Evolutionary conservation across 2,329 filamentous ascomycete species (phyloP), one percentile per base, ranked within the genome.

Genomic region (Xylariomycetidae sp.): DNA sequence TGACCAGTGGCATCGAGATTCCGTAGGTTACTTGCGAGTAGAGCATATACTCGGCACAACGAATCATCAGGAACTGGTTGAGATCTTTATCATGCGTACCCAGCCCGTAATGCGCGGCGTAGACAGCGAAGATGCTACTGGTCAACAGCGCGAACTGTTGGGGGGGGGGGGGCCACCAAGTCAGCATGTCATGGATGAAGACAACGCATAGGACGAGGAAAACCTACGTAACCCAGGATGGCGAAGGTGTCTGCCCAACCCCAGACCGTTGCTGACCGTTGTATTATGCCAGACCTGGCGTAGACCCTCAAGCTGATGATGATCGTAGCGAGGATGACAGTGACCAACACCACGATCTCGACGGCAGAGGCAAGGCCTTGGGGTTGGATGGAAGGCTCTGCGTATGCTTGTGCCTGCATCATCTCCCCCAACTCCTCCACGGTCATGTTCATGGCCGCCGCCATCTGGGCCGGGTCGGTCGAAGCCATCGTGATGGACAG

Each of bases 21-120:
- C 40, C 48, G 40, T 49, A 50, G n/a, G 25, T 32, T n/a, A 43
- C 16, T 16, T 43, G 25, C 19, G 22, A 43, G 29, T 37, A 39
- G 2, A 35, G 10, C 17, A 37, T 25, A 22, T 37, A 37, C 23
- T 43, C 37, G n/a, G 16, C 26, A 2, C 28, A 31, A 5, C 37
- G 33, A 4, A 40, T 32, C 24, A 24, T 19, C 16, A 25, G 15
- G 13, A 37, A 19, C 12, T 25, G 31, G 17, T 32, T 29, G 1
- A 38, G 19, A n/a, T 32, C 23, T 19, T 10, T 25, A 25, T 41
- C 38, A 14, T 10, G 24, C 2, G 35, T 32, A n/a, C n/a, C n/a
- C n/a, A n/a, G n/a, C n/a, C n/a, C n/a, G n/a, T n/a, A n/a, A n/a
- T n/a, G n/a, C n/a, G n/a, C n/a, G n/a, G n/a, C n/a, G n/a, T n/a